Evolutionary conservation across 805 yeast genomes (phyloP), one percentile per base, ranked within the genome.

Genomic region (Suhomyces prunicola): DNA sequence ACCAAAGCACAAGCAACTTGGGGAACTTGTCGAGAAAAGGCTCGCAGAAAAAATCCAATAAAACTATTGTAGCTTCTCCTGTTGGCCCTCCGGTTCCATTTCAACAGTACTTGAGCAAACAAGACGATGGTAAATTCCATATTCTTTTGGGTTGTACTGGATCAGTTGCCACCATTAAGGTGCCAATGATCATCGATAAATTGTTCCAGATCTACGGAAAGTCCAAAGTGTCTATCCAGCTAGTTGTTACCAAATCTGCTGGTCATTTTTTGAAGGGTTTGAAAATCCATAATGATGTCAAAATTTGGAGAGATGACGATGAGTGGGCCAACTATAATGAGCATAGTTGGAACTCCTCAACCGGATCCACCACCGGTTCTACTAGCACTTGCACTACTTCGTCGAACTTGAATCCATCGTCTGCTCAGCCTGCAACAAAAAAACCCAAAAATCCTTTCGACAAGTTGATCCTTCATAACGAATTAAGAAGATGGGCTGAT

Each of bases 121-220:
- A 87, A 67, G 94, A 90, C 65, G 96, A 90, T 66, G 88, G 86
- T 44, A 92, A 91, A 64, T 78, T 90, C 52, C 99, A 94, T 68
- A 85, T 94, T 44, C 74, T 94, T 53, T 76, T 94, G 44, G 99
- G 96, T 17, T 96, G 96, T 17, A 90, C 98, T 1, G 99, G 99
- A 1, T 88, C 96, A 1, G 97, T 94, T 3, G 99, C 99, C 5
- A 90, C 98, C 2, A 90, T 94, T 57, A 94, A 94, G 68, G 86
- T 94, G 22, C 97, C 97, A 0, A 69, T 87, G 58, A 90, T 94
- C 40, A 90, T 94, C 58, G 96, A 87, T 64, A 90, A 90, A 67
- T 77, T 94, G 48, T 87, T 86, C 66, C 89, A 90, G 67, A 78
- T 87, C 6, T 93, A 88, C 69, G 89, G 91, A 5, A 57, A 83